Evolutionary conservation across 2,329 filamentous ascomycete species (phyloP).

Genomic region (Monilinia fructicola): DNA sequence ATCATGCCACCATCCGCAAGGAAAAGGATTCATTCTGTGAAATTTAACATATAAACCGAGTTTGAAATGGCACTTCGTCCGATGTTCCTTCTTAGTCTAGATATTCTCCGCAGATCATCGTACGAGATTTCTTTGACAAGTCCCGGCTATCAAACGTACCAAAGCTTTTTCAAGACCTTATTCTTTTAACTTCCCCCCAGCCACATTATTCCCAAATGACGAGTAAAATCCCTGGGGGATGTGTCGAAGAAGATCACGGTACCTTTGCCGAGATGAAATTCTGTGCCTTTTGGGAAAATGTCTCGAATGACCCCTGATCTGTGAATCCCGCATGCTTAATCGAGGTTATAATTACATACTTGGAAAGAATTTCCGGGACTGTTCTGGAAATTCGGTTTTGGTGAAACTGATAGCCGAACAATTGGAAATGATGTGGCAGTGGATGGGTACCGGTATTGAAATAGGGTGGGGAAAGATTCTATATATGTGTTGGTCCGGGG

Average conservation of each 20-base stretch:
- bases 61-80: not conserved
- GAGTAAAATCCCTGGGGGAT: slow-evolving; percentile 6
- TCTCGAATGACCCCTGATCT: slow-evolving; percentile 1
- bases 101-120: slow-evolving; percentile 14
- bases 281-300: slow-evolving; percentile 8
- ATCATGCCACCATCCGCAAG: not conserved
- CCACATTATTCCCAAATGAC: slow-evolving; percentile 11
- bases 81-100: slow-evolving; percentile 5
- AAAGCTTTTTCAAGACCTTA: not conserved
- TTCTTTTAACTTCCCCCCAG: not conserved
- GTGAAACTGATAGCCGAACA: not conserved
- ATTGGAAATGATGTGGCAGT: slow-evolving; percentile 2
- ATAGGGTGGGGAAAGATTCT: not conserved
- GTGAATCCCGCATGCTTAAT: not conserved
- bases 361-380: not conserved
- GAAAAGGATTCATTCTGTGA: not conserved
- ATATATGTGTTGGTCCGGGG: slow-evolving; percentile 2
- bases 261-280: slow-evolving; percentile 11
- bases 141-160: slow-evolving; percentile 2
- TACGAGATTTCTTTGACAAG: slow-evolving; percentile 10
- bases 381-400: not conserved
- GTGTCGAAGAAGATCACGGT: slow-evolving; percentile 13
- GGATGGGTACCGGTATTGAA: not conserved
- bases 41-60: not conserved
- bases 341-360: not conserved